phyloP scores from a whole-genome alignment of 805 yeast genomes.

The Torulaspora franciscae region DNA sequence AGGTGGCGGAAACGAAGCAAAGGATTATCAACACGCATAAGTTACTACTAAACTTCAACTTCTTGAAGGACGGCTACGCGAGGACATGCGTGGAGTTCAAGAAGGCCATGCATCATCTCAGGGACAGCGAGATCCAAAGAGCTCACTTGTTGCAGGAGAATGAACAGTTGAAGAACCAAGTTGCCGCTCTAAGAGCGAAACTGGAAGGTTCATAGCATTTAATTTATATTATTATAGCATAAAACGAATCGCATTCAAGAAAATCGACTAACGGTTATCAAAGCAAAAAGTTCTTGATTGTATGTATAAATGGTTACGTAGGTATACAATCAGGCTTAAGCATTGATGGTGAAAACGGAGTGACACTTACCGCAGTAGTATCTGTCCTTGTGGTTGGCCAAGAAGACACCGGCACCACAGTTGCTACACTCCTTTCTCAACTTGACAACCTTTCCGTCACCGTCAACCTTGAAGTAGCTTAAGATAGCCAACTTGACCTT shows the following conservation, averaged over 20 bases:
- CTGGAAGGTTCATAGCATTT: conserved; percentile 4
- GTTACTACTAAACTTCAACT: conserved; percentile 31
- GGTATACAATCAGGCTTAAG: conserved; percentile 26
- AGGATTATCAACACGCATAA: conserved; percentile 35
- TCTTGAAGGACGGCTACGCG: conserved; percentile 34
- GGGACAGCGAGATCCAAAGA: conserved; percentile 38
- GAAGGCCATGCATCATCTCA: conserved; percentile 32
- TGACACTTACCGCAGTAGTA: conserved; percentile 99
- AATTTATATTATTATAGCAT: neutral
- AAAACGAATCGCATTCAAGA: neutral
- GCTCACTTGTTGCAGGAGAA: conserved; percentile 37
- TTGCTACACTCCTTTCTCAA: conserved; percentile 97
- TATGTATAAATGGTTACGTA: conserved; percentile 7
- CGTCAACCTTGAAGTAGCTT: conserved; percentile 98
- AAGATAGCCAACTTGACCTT: conserved; percentile 98
- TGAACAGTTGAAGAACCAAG: conserved; percentile 25
- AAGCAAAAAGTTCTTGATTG: neutral
- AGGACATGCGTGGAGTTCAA: conserved; percentile 34
- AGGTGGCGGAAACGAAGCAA: conserved; percentile 32
- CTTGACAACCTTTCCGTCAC: conserved; percentile 97
- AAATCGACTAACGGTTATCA: neutral
- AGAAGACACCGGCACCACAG: conserved; percentile 99
- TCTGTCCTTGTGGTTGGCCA: conserved; percentile 98
- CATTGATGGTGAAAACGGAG: conserved; percentile 68
- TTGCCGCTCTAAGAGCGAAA: conserved; percentile 3